phyloP scores from a whole-genome alignment of 257 asterid genomes.

The Nicotiana paniculata region DNA sequence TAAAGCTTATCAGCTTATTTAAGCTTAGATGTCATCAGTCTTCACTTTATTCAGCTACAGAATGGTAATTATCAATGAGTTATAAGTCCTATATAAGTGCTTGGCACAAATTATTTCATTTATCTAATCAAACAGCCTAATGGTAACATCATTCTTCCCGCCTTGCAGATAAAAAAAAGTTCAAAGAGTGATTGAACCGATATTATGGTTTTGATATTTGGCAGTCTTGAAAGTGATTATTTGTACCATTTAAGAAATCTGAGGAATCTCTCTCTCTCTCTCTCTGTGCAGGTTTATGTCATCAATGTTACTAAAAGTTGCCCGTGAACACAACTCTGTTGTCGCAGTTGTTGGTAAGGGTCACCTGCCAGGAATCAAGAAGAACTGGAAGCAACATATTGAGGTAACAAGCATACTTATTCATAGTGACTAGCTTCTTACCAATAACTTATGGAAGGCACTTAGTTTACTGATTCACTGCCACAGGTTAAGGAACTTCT shows the following conservation, averaged over 20 bases:
- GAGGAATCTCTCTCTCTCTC: background rate
- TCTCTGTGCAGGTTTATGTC: slow-evolving; percentile 69
- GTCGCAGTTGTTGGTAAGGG: slow-evolving; percentile 97
- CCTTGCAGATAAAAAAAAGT: background rate
- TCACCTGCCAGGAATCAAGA: slow-evolving; percentile 77
- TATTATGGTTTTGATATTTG: background rate
- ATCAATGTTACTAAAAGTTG: slow-evolving; percentile 49
- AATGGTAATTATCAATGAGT: background rate
- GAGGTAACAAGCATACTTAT: slow-evolving; percentile 36
- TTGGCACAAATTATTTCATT: background rate
- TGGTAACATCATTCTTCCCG: background rate
- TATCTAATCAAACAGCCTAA: background rate
- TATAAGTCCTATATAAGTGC: background rate
- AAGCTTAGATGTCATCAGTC: background rate
- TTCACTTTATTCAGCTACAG: background rate
- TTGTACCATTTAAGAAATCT: background rate
- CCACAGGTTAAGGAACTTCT: slow-evolving; percentile 53
- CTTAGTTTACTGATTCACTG: background rate
- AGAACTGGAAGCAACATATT: slow-evolving; percentile 77
- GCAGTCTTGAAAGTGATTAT: background rate
- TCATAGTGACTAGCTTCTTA: background rate
- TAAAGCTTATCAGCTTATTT: background rate
- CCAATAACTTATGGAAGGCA: background rate
- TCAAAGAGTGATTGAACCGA: background rate
- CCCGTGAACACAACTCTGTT: slow-evolving; percentile 71